These are phyloP conservation scores for Hydnum rufescens DNA, from an alignment of 768 basidiomycete genomes.

Conservation along the genomic window DNA sequence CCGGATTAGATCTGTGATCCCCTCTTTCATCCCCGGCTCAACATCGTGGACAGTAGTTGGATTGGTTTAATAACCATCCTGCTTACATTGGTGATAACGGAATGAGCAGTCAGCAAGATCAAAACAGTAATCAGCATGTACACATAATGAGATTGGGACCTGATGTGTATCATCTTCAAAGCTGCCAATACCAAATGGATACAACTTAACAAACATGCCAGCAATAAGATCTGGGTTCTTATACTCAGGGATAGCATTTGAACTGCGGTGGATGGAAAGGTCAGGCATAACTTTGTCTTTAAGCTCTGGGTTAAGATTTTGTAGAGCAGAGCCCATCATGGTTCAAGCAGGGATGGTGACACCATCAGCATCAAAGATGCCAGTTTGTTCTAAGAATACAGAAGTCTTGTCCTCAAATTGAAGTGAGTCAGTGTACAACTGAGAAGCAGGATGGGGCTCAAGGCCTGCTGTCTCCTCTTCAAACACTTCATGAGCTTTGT, in stretches of 20 bases:
- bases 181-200: constrained; percentile 12
- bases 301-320: constrained; percentile 12
- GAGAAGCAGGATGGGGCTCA: too few relatives aligned
- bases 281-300: too few relatives aligned
- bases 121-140: constrained; percentile 7
- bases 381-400: too few relatives aligned
- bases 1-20: too few relatives aligned
- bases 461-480: too few relatives aligned
- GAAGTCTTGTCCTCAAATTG: constrained; percentile 10
- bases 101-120: constrained; percentile 10
- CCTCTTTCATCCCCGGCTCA: too few relatives aligned
- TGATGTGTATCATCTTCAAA: constrained; percentile 9
- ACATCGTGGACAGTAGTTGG: too few relatives aligned
- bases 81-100: constrained; percentile 11
- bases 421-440: constrained; percentile 21
- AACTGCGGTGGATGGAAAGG: constrained; percentile 13
- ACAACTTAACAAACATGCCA: constrained; percentile 12
- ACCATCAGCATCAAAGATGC: too few relatives aligned
- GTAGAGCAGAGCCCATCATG: constrained; percentile 15
- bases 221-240: constrained; percentile 9
- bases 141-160: neutral
- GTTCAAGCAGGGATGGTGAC: too few relatives aligned
- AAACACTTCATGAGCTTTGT: too few relatives aligned
- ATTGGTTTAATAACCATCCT: too few relatives aligned
- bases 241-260: neutral